Evolutionary conservation across 495 filamentous ascomycete genomes (phyloP).

Genomic region (Aspergillus conjunctus): DNA sequence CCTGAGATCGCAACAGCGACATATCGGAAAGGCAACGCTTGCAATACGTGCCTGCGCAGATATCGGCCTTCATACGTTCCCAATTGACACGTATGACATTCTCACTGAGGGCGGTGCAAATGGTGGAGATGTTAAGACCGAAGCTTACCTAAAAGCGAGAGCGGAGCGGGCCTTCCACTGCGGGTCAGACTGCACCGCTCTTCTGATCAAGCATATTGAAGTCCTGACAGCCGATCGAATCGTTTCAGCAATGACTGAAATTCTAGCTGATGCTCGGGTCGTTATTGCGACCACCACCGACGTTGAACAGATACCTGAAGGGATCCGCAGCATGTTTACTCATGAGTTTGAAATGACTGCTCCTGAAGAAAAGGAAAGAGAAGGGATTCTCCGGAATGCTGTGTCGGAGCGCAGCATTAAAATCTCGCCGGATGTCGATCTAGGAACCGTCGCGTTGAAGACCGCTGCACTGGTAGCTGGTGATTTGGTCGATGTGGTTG

Average conservation of each 20-base stretch:
- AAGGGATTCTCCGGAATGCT: conserved; percentile 78
- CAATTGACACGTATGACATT: conserved; percentile 91
- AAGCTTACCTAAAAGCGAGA: conserved; percentile 81
- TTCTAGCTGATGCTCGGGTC: conserved; percentile 71
- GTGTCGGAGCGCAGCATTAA: conserved; percentile 72
- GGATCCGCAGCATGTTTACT: conserved; percentile 85
- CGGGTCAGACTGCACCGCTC: conserved; percentile 76
- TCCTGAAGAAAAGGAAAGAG: conserved; percentile 89
- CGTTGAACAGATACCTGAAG: conserved; percentile 89
- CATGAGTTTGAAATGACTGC: conserved; percentile 94
- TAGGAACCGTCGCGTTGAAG: conserved; percentile 83
- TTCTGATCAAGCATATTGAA: conserved; percentile 86
- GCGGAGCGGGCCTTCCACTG: conserved; percentile 88
- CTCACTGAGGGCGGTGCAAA: conserved; percentile 83
- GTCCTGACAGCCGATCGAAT: conserved; percentile 89
- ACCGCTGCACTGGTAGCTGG: conserved; percentile 95
- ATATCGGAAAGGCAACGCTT: conserved; percentile 83
- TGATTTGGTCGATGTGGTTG: conserved; percentile 91
- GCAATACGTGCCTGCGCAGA: conserved; percentile 79
- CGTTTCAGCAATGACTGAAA: conserved; percentile 76
- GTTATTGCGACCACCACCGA: conserved; percentile 93
- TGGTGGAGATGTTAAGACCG: conserved; percentile 89
- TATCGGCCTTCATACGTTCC: conserved; percentile 86
- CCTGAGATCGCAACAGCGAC: conserved; percentile 83
- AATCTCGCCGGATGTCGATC: conserved; percentile 76